A percentile compares a stretch with the other conserved stretches of the same genome.
These are phyloP conservation scores for Acer negundo DNA, from an alignment of 345 rosid species.

Conservation along the genomic window DNA sequence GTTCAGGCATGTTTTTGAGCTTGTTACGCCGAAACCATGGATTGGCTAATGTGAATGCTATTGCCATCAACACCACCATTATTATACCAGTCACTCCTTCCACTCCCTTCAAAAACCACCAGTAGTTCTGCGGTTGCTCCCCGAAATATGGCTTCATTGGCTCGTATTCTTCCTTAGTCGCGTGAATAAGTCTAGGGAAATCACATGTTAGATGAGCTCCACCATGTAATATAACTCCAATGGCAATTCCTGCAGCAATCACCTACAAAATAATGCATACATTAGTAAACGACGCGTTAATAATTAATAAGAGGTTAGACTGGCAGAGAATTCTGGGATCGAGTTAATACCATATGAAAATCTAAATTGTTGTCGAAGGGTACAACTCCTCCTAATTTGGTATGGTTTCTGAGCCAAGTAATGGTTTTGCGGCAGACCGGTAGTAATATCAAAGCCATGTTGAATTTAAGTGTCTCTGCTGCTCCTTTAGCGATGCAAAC, in stretches of 20 bases:
- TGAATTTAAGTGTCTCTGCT: constrained; percentile 83
- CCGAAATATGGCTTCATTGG: constrained; percentile 64
- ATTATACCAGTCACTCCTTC: constrained; percentile 76
- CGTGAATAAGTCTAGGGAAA: constrained; percentile 62
- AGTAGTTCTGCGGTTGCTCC: constrained; percentile 57
- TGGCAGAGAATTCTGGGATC: background rate
- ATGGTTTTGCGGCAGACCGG: constrained; percentile 89
- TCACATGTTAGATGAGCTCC: constrained; percentile 74
- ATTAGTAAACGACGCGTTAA: too few species aligned
- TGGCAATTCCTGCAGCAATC: constrained; percentile 59
- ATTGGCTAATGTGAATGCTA: constrained; percentile 79
- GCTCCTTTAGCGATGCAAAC: constrained; percentile 85
- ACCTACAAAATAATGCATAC: constrained; percentile 25
- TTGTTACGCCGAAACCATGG: constrained; percentile 87
- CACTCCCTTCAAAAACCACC: constrained; percentile 78
- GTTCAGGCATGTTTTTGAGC: constrained; percentile 61
- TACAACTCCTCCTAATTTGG: constrained; percentile 62
- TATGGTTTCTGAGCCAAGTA: constrained; percentile 89
- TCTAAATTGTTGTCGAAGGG: constrained; percentile 87
- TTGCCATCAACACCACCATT: constrained; percentile 77
- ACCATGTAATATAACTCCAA: constrained; percentile 68
- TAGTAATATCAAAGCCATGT: constrained; percentile 79
- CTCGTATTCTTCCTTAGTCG: constrained; percentile 59
- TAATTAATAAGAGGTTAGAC: background rate
- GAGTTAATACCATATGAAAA: constrained; percentile 60